Evolutionary conservation across 176 grass and related monocot species (phyloP), one percentile per base, ranked within the genome.

Genomic region (Urochloa ruziziensis): DNA sequence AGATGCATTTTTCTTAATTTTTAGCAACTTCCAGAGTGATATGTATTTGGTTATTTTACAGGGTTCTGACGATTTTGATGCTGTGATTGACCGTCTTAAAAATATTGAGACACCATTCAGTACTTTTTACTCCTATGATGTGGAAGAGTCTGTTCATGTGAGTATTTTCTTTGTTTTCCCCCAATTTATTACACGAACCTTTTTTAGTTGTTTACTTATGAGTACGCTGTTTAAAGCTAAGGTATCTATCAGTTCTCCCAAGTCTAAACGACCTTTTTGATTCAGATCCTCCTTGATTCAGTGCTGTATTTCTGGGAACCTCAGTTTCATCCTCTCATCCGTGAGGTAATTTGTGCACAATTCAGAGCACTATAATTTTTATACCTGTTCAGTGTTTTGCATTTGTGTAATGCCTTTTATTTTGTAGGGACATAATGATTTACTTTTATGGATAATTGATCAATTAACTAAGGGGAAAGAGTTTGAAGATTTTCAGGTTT

Each of bases 241-340:
- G 2, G 6, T 30, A 7, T 73, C 10, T 70, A 10, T 27, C 17
- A 8, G 13, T 28, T 62, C 5, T 42, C 43, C 57, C 56, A 62
- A 62, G 13, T 28, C 57, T 64, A 42, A 42, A 42, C 40, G 10
- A 47, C 40, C 18, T 44, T 77, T 39, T n/a, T 27, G 2, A 48
- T 14, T 43, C 40, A 79, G 76, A 11, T 79, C 42, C 60, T 79
- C 59, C 11, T 79, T 34, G 4, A 47, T 48, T 63, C 42, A 34
- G 37, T 79, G 28, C 7, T 79, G 40, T 47, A 63, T 46, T 6
- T 63, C 27, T 79, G 76, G 76, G 59, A 65, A 25, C 76, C 76
- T 79, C 59, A 21, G 19, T 79, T 79, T 79, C 76, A 79, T 64
- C 59, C 76, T 65, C 42, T 79, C 16, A 64, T 79, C 61, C 59